These are phyloP conservation scores for Pythium aquatile DNA, from an alignment of 352 stramenopile genomes.

Conservation along the genomic window DNA sequence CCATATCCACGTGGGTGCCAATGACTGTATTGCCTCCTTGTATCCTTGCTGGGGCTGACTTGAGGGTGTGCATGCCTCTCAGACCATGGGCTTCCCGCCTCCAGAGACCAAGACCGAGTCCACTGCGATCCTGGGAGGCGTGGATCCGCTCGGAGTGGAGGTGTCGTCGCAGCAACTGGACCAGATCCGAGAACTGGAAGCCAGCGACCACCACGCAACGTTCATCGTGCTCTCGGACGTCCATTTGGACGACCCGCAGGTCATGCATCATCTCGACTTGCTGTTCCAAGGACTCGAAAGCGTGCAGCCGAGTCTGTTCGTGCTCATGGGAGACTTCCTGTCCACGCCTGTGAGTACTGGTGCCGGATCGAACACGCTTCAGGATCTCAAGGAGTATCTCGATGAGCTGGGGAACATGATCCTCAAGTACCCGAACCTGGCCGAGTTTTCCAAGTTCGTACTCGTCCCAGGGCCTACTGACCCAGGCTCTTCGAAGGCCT, in stretches of 20 bases:
- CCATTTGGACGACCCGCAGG: conserved; percentile 89
- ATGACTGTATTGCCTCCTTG: not conserved
- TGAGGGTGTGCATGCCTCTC: not conserved
- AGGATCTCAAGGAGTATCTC: conserved; percentile 83
- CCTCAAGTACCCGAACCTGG: conserved; percentile 78
- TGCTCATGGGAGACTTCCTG: conserved; percentile 95
- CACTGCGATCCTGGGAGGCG: conserved; percentile 63
- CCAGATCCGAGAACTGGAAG: conserved; percentile 80
- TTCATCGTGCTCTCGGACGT: conserved; percentile 95
- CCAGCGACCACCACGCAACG: conserved; percentile 75
- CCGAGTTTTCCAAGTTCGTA: conserved; percentile 87
- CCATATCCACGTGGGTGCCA: conserved; percentile 70
- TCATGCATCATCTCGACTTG: conserved; percentile 87
- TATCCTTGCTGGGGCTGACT: not conserved
- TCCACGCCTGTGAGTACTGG: conserved; percentile 75
- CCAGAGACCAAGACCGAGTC: conserved; percentile 82
- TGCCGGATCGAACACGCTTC: conserved; percentile 59
- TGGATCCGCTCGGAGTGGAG: conserved; percentile 83
- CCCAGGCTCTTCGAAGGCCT: conserved; percentile 73
- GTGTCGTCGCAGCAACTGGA: conserved; percentile 76
- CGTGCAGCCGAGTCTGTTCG: conserved; percentile 81
- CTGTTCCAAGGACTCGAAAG: conserved; percentile 88
- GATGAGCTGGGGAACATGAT: conserved; percentile 92
- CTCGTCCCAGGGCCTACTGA: conserved; percentile 93
- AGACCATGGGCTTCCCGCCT: conserved; percentile 90